Conservation (phyloP, 129 eudicot species). For the Gnaphalium uliginosum region DNA sequence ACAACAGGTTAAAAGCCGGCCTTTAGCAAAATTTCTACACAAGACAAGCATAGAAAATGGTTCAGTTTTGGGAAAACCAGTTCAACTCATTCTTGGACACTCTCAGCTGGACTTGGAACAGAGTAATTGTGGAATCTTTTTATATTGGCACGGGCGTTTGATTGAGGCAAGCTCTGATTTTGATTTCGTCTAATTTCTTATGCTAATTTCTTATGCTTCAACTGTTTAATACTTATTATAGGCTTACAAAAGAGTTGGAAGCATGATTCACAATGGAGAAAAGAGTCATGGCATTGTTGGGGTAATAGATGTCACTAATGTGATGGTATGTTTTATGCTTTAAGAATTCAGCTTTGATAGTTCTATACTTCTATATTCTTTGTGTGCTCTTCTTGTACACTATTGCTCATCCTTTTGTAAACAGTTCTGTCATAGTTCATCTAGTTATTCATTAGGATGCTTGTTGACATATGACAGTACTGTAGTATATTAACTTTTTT, state of each 20-base stretch:
- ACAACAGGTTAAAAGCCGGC: slow-evolving; percentile 61
- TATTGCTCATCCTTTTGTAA: too few species aligned
- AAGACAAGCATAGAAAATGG: slow-evolving; percentile 54
- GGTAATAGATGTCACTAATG: slow-evolving; percentile 62
- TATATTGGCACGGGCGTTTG: slow-evolving; percentile 81
- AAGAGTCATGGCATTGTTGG: slow-evolving; percentile 75
- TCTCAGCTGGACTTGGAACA: slow-evolving; percentile 71
- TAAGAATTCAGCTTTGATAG: neutral
- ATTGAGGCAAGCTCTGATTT: slow-evolving; percentile 46
- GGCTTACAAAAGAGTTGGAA: slow-evolving; percentile 88
- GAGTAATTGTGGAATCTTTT: slow-evolving; percentile 69
- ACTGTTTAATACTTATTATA: slow-evolving; percentile 14
- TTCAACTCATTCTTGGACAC: slow-evolving; percentile 61
- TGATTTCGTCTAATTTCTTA: neutral
- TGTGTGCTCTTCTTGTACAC: too few species aligned
- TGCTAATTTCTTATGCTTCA: neutral
- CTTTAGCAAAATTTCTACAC: slow-evolving; percentile 62
- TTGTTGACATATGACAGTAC: too few species aligned
- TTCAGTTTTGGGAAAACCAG: slow-evolving; percentile 48
- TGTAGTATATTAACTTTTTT: too few species aligned
- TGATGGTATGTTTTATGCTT: slow-evolving; percentile 47
- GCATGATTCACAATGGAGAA: slow-evolving; percentile 75
- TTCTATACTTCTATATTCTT: too few species aligned
- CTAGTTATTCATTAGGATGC: too few species aligned
- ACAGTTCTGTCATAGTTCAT: too few species aligned